Percentiles rank a stretch among this genome's conserved stretches.
These are phyloP conservation scores for Fraxinus nigra DNA, from an alignment of 305 asterid genomes.

Conservation along the genomic window DNA sequence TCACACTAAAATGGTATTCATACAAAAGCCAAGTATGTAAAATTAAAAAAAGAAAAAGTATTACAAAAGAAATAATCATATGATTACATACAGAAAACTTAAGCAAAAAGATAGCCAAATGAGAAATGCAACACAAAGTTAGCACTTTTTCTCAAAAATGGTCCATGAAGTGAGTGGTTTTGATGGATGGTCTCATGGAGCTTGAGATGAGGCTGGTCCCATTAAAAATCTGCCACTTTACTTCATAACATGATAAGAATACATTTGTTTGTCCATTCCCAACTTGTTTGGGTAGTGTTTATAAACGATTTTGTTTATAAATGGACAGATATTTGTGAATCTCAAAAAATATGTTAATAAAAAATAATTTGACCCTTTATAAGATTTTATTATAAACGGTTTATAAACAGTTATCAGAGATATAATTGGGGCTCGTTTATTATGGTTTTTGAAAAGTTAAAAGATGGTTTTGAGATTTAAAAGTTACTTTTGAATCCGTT, in stretches of 20 bases:
- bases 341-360: too few relatives aligned
- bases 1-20: too few relatives aligned
- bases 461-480: too few relatives aligned
- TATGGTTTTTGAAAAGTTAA: too few relatives aligned
- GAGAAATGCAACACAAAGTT: background rate
- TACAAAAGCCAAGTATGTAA: background rate
- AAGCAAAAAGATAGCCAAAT: slow-evolving; percentile 18
- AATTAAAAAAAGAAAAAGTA: background rate
- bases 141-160: slow-evolving; percentile 4
- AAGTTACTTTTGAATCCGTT: too few relatives aligned
- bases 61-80: background rate
- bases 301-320: too few relatives aligned
- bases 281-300: too few relatives aligned
- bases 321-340: too few relatives aligned
- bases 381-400: too few relatives aligned
- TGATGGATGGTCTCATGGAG: slow-evolving; percentile 16
- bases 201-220: background rate
- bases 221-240: background rate
- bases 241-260: background rate
- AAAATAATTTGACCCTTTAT: too few relatives aligned
- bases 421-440: too few relatives aligned
- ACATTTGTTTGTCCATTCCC: background rate
- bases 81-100: slow-evolving; percentile 13
- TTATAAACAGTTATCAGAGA: too few relatives aligned
- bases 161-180: slow-evolving; percentile 8